A percentile compares a stretch with the other conserved stretches of the same genome.
Evolutionary conservation across 306 rosid species (phyloP).

Genomic region (Quercus glauca): DNA sequence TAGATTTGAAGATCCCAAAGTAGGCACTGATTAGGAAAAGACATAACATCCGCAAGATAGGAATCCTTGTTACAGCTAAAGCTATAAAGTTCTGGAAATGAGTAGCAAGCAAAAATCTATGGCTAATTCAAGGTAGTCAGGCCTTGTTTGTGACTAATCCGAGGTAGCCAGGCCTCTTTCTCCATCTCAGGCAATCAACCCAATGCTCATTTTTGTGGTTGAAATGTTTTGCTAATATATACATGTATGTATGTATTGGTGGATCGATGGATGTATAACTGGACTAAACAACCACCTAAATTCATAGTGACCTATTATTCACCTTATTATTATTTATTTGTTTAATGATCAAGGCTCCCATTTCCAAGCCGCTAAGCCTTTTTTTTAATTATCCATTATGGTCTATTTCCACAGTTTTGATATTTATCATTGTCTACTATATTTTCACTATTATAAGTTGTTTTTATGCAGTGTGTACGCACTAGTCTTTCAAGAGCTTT

Average conservation of each 20-base stretch:
- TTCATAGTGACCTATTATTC: not conserved
- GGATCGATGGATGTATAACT: not conserved
- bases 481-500: slow-evolving; percentile 44
- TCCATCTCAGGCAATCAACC: too few species aligned
- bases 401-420: not conserved
- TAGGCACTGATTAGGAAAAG: too few species aligned
- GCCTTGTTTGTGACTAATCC: too few species aligned
- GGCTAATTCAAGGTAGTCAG: too few species aligned
- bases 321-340: not conserved
- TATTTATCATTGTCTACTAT: not conserved
- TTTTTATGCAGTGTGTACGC: slow-evolving; percentile 43
- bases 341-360: not conserved
- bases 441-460: slow-evolving; percentile 2
- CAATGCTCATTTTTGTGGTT: not conserved
- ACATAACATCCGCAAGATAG: too few species aligned
- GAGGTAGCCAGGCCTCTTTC: too few species aligned
- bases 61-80: too few species aligned
- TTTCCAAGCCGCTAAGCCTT: not conserved
- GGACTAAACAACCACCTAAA: not conserved
- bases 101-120: too few species aligned
- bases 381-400: not conserved
- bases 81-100: too few species aligned
- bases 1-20: too few species aligned
- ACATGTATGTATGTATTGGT: not conserved
- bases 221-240: not conserved